These are phyloP conservation scores for Mucor circinelloides DNA, from an alignment of 371 early-diverging fungal species.

Conservation along the genomic window DNA sequence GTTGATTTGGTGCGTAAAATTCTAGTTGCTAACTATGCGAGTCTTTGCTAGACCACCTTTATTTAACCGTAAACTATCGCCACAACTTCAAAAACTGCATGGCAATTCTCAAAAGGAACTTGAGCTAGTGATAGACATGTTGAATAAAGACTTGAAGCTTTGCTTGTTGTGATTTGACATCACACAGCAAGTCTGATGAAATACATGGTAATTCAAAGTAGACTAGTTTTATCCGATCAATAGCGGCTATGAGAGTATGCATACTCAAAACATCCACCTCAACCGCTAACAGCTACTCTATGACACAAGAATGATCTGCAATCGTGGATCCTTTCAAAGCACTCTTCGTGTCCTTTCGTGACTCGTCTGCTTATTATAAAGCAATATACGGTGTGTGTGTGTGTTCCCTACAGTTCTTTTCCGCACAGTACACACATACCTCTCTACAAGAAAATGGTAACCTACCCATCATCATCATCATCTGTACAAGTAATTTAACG, in stretches of 20 bases:
- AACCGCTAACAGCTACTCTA: no score
- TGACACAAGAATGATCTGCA: neutral
- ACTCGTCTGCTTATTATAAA: constrained; percentile 2
- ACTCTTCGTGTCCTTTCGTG: neutral
- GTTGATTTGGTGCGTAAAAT: neutral
- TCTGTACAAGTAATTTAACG: neutral
- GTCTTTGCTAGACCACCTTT: constrained; percentile 21
- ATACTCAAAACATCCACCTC: no score
- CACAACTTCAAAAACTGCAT: constrained; percentile 9
- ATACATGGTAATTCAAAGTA: neutral
- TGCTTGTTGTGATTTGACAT: neutral
- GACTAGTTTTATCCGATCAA: no score
- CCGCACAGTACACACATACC: neutral
- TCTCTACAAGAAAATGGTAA: neutral
- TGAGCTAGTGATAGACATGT: constrained; percentile 21
- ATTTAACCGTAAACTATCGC: constrained; percentile 16
- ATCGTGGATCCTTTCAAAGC: neutral
- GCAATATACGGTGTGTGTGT: neutral
- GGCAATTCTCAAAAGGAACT: constrained; percentile 17
- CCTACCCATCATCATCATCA: neutral
- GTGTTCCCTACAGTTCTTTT: neutral
- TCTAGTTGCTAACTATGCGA: neutral
- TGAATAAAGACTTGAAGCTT: constrained; percentile 26
- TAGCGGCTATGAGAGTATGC: no score
- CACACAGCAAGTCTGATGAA: neutral